A percentile compares a stretch with the other conserved stretches of the same genome.
Conservation (phyloP, 2,329 filamentous ascomycete species). For the Ophiosphaerella herpotricha region DNA sequence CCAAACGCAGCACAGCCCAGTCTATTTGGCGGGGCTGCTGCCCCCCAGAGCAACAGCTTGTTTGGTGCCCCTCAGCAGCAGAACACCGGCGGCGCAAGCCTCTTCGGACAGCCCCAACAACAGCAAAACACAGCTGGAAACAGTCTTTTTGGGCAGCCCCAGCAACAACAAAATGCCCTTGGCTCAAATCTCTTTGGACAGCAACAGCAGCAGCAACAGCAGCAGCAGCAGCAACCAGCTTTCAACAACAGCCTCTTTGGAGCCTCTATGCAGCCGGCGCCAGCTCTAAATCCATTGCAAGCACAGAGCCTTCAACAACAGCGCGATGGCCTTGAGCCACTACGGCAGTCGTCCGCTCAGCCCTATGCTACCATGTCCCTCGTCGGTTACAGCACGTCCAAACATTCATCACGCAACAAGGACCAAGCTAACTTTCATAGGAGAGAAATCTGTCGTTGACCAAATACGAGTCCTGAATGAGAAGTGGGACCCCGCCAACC, state of each 20-base stretch:
- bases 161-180: slow-evolving; percentile 38
- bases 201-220: slow-evolving; percentile 43
- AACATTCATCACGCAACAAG: background rate
- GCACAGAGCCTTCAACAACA: slow-evolving; percentile 44
- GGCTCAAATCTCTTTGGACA: slow-evolving; percentile 47
- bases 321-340: slow-evolving; percentile 42
- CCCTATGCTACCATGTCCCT: slow-evolving; percentile 32
- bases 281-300: slow-evolving; percentile 31
- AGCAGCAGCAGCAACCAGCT: slow-evolving; percentile 48
- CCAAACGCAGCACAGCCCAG: slow-evolving; percentile 40
- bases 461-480: slow-evolving; percentile 72
- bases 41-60: slow-evolving; percentile 8
- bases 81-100: slow-evolving; percentile 1
- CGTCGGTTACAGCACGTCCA: slow-evolving; percentile 34
- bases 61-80: slow-evolving; percentile 13
- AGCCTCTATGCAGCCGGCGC: slow-evolving; percentile 36
- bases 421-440: slow-evolving; percentile 43
- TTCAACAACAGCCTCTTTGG: slow-evolving; percentile 49
- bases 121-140: slow-evolving; percentile 18
- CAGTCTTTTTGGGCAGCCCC: slow-evolving; percentile 31
- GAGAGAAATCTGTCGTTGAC: slow-evolving; percentile 73
- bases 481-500: slow-evolving; percentile 74
- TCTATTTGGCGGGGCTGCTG: slow-evolving; percentile 21
- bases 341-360: slow-evolving; percentile 36
- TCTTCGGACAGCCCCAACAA: slow-evolving; percentile 22